Base-by-base conservation (phyloP, 331 rosid species). In the Pyracantha coccinea region DNA sequence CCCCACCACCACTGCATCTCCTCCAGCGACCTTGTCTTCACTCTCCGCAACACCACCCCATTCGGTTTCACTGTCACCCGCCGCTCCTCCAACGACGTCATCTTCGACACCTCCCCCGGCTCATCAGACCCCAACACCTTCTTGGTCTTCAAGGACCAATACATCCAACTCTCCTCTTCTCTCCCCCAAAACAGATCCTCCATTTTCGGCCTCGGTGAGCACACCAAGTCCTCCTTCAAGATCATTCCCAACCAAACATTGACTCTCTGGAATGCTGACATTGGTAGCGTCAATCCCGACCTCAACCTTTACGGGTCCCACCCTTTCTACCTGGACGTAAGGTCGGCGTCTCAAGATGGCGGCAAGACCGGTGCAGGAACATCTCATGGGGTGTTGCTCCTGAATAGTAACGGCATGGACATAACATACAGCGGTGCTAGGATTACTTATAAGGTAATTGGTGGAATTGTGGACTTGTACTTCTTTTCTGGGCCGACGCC, bases 361-460 rank as follows among this genome's bases (percentile, higher is more conserved):
- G 75, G 50, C 59, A 85, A 85, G 71, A 54, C 72, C 50, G 79
- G 20, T 27, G 66, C 67, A 15, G 93, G 96, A 4, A 79, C 82
- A 19, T 80, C 88, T 8, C 97, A 93, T 79, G 98, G 98, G 17
- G 98, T 91, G 38, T 71, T 93, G 82, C 57, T 91, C 23, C 61
- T 91, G 8, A 93, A 91, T 19, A 89, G 93, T 62, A 91, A 93
- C 74, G 97, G 98, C 29, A 93, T 93, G 97, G 98, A 93, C 69
- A 33, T 91, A 17, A 35, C 63, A 1, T 93, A 93, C 68, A 45
- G 67, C 24, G 92, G 97, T 15, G 91, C 84, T 70, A 81, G 86
- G 69, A 68, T 93, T 71, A 89, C 92, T 20, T 93, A 88, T 45
- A 88, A 89, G 81, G 84, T 81, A 14, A 93, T 88, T 62, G 97